Percentiles rank a stretch among this genome's conserved stretches.
phyloP scores from a whole-genome alignment of 805 yeast genomes.

The Kockiozyma suomiensis region DNA sequence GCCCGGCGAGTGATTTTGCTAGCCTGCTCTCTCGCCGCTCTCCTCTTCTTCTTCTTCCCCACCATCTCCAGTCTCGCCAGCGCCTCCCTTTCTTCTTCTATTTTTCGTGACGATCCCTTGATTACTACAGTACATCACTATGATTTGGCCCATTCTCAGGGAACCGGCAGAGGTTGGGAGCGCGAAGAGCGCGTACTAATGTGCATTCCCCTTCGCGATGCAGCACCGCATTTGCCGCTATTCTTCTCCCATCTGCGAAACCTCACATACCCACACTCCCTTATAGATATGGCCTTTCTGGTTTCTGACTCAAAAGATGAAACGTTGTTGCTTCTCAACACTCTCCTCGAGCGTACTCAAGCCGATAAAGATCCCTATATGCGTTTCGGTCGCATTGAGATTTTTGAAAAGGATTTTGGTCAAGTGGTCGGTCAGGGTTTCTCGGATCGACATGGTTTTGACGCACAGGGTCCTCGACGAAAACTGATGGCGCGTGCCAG shows the following conservation, averaged over 20 bases:
- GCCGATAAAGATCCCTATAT: slow-evolving; percentile 59
- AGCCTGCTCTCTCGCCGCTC: slow-evolving; percentile 16
- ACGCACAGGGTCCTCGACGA: slow-evolving; percentile 93
- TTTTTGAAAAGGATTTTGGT: slow-evolving; percentile 88
- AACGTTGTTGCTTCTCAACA: slow-evolving; percentile 70
- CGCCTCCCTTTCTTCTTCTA: slow-evolving; percentile 20
- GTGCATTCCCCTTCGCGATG: slow-evolving; percentile 90
- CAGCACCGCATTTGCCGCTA: slow-evolving; percentile 87
- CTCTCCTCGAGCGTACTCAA: slow-evolving; percentile 65
- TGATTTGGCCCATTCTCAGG: slow-evolving; percentile 68
- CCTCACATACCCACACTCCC: slow-evolving; percentile 77
- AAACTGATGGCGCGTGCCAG: slow-evolving; percentile 95
- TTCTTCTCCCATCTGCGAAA: slow-evolving; percentile 79
- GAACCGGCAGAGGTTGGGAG: slow-evolving; percentile 78
- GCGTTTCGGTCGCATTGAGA: slow-evolving; percentile 84
- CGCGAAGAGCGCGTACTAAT: slow-evolving; percentile 76
- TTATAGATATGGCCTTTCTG: slow-evolving; percentile 79
- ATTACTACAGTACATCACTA: slow-evolving; percentile 60
- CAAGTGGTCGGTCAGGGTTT: slow-evolving; percentile 91
- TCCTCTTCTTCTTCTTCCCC: slow-evolving; percentile 31
- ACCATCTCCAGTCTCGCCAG: slow-evolving; percentile 20
- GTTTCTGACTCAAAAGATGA: slow-evolving; percentile 90
- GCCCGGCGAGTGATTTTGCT: slow-evolving; percentile 14
- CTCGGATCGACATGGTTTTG: slow-evolving; percentile 91
- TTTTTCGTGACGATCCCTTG: slow-evolving; percentile 37